A percentile compares a stretch with the other conserved stretches of the same genome.
Evolutionary conservation across 768 basidiomycete genomes (phyloP).

Genomic region (Leccinum obscurum): DNA sequence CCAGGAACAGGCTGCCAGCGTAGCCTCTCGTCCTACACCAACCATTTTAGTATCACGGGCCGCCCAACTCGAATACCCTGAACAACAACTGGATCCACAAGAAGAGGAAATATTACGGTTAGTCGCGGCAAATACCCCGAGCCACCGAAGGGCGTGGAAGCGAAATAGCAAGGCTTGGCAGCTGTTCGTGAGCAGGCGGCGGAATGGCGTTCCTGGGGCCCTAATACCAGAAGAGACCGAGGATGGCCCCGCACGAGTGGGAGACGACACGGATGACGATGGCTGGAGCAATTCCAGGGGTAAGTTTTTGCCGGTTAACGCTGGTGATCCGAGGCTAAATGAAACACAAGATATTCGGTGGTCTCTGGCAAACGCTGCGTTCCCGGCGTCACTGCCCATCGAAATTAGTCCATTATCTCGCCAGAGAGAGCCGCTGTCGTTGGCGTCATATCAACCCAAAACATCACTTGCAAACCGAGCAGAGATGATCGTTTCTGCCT

Average conservation of each 20-base stretch:
- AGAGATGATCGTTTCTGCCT: slow-evolving; percentile 32
- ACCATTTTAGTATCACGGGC: slow-evolving; percentile 5
- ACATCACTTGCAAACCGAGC: slow-evolving; percentile 43
- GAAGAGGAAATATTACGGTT: slow-evolving; percentile 59
- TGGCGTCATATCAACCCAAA: slow-evolving; percentile 61
- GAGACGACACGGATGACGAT: slow-evolving; percentile 20
- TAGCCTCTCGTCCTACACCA: not conserved
- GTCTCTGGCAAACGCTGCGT: slow-evolving; percentile 31
- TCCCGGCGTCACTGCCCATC: slow-evolving; percentile 64
- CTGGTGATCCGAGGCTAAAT: slow-evolving; percentile 10
- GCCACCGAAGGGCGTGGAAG: slow-evolving; percentile 72
- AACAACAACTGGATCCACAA: slow-evolving; percentile 35
- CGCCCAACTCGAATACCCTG: slow-evolving; percentile 20
- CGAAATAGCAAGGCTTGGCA: slow-evolving; percentile 65
- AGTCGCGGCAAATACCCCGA: slow-evolving; percentile 68
- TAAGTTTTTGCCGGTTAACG: slow-evolving; percentile 15
- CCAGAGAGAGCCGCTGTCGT: slow-evolving; percentile 41
- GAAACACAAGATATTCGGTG: slow-evolving; percentile 23
- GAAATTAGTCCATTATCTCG: slow-evolving; percentile 46
- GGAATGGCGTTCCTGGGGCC: slow-evolving; percentile 28
- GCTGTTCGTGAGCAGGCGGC: slow-evolving; percentile 47
- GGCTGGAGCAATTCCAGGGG: slow-evolving; percentile 30
- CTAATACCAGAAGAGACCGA: slow-evolving; percentile 39
- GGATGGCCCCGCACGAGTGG: slow-evolving; percentile 24
- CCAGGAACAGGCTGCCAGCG: not conserved